These are phyloP conservation scores for Diaporthe sp. DNA, from an alignment of 2,329 filamentous ascomycete genomes.

Conservation along the genomic window DNA sequence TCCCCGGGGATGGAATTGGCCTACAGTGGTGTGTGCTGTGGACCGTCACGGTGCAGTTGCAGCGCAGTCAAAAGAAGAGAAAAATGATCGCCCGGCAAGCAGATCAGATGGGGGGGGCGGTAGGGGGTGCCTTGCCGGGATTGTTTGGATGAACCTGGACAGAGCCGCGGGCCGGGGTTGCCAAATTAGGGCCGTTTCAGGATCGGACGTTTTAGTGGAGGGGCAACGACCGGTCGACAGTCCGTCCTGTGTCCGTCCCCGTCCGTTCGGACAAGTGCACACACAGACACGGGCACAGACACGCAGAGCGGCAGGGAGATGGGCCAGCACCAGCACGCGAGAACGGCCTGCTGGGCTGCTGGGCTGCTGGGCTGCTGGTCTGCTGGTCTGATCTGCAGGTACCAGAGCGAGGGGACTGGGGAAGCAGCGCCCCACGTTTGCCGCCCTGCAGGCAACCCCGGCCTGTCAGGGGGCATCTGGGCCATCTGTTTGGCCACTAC, in stretches of 20 bases:
- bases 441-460: constrained; percentile 21
- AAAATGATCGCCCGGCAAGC: constrained; percentile 10
- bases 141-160: constrained; percentile 8
- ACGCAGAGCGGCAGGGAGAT: neutral
- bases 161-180: constrained; percentile 3
- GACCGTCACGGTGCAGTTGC: constrained; percentile 3
- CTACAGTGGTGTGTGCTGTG: neutral
- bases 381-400: constrained; percentile 15
- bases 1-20: neutral
- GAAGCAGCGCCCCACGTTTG: constrained; percentile 15
- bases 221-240: constrained; percentile 10
- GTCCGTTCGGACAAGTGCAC: constrained; percentile 11
- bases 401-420: constrained; percentile 19
- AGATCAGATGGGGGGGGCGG: constrained; percentile 12
- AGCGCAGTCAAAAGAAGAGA: constrained; percentile 3
- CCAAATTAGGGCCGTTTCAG: constrained; percentile 35
- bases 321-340: neutral
- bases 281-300: neutral
- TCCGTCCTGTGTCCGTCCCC: neutral
- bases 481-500: constrained; percentile 3
- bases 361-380: neutral
- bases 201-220: constrained; percentile 29
- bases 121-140: constrained; percentile 1
- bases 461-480: constrained; percentile 11
- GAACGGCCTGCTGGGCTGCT: neutral